Evolutionary conservation across 345 rosid genomes (phyloP).

Genomic region (Hevea brasiliensis): DNA sequence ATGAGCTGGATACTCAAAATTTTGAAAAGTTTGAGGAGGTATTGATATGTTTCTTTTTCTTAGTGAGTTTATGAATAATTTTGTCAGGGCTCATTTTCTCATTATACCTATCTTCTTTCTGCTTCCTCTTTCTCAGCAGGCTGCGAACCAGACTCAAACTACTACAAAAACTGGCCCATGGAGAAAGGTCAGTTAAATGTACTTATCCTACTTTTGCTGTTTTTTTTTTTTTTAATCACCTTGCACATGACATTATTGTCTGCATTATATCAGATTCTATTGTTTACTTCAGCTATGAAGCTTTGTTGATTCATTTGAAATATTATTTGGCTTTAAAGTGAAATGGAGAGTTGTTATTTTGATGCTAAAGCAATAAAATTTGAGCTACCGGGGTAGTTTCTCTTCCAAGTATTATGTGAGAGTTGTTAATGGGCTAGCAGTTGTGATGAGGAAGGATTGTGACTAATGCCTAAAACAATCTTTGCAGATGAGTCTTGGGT

Average conservation of each 20-base stretch:
- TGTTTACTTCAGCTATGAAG: neutral
- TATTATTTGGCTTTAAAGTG: neutral
- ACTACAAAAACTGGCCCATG: conserved; percentile 68
- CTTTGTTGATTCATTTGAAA: neutral
- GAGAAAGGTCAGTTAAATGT: conserved; percentile 61
- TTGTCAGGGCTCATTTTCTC: conserved; percentile 6
- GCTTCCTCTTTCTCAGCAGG: conserved; percentile 42
- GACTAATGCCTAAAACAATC: neutral
- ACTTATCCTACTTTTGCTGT: neutral
- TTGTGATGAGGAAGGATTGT: neutral
- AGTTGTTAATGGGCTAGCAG: neutral
- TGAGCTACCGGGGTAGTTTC: neutral
- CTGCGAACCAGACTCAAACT: conserved; percentile 45
- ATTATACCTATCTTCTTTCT: conserved; percentile 12
- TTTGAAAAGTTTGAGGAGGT: conserved; percentile 97
- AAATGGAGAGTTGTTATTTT: neutral
- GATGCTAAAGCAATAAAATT: neutral
- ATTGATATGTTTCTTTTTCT: conserved; percentile 19
- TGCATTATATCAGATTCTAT: neutral
- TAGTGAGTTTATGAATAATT: neutral
- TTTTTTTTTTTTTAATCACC: neutral
- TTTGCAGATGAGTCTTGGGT: neutral
- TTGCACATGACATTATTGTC: neutral
- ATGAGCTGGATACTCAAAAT: conserved; percentile 93
- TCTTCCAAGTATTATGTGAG: neutral